Percentiles rank a stretch among this genome's conserved stretches.
phyloP scores from a whole-genome alignment of 371 early-diverging fungal species.

The Actinomucor elegans region DNA sequence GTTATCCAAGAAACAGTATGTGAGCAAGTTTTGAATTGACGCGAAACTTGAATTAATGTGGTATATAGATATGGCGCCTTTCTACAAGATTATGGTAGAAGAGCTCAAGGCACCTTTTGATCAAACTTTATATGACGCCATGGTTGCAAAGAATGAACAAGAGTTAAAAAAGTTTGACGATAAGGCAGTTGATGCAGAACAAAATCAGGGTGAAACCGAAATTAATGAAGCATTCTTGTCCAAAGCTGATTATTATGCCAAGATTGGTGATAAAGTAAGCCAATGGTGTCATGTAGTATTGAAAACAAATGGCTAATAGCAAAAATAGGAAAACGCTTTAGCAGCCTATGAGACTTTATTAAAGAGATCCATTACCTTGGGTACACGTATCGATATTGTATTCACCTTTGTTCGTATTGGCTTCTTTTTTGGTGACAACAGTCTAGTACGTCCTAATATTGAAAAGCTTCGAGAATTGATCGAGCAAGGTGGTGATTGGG shows the following conservation, averaged over 20 bases:
- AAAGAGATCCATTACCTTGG: conserved; percentile 87
- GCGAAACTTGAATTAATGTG: not conserved
- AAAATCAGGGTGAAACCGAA: conserved; percentile 94
- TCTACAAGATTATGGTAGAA: conserved; percentile 66
- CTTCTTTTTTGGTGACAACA: conserved; percentile 89
- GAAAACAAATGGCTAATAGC: not conserved
- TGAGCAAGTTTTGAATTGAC: not conserved
- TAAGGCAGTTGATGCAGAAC: conserved; percentile 84
- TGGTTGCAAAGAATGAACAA: conserved; percentile 73
- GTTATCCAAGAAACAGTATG: conserved; percentile 77
- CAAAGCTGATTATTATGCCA: conserved; percentile 89
- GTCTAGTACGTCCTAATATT: conserved; percentile 78
- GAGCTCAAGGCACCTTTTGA: conserved; percentile 65
- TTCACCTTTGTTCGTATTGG: conserved; percentile 93
- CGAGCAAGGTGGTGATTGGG: conserved; percentile 99
- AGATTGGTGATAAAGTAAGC: conserved; percentile 90
- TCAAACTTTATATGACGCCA: conserved; percentile 44
- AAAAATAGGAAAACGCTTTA: conserved; percentile 78
- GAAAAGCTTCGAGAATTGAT: conserved; percentile 84
- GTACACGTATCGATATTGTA: conserved; percentile 89
- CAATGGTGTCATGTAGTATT: not conserved
- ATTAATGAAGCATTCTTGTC: conserved; percentile 87
- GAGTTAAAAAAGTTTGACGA: conserved; percentile 79
- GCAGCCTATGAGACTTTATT: conserved; percentile 78
- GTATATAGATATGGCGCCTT: conserved; percentile 82